Evolutionary conservation across 805 yeast species (phyloP), one percentile per base, ranked within the genome.

Genomic region (Nakazawaea wyomingensis): DNA sequence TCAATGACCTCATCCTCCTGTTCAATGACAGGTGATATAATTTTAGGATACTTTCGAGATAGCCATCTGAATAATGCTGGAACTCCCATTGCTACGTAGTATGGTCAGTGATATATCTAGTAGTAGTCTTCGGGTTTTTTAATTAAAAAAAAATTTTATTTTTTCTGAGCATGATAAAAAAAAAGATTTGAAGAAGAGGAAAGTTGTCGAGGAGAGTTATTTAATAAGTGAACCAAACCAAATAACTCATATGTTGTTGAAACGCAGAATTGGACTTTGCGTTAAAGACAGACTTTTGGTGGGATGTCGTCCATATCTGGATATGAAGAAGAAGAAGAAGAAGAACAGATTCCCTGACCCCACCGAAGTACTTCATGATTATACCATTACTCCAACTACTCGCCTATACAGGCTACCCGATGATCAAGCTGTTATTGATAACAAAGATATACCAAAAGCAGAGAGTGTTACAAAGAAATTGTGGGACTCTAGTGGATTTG

Each of bases 11-110:
- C 70, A 0, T 77, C 67, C 13, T 75, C 80, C 37, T 83, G 95
- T 55, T 89, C 96, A 4, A 86, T 54, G 5, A 88, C 97, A 0
- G 96, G 95, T 0, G 95, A 78, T 41, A 93, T 87, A 60, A 87
- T 91, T 66, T 91, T 90, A 10, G 99, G 98, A 56, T 89, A 93
- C 60, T 90, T 88, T 49, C 79, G 66, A 1, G 98, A 88, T 38
- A 93, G 71, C 98, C 99, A 93, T 68, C 99, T 76, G 66, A 89
- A 93, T 56, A 93, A 81, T 18, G 99, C 96, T 50, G 99, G 99
- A 51, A 93, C 99, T 71, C 99, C 96, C 93, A 85, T 85, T 26
- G 19, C 32, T 8, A 17, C 18, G 37, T 18, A 18, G 20, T 24
- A 13, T 13, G 8, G 17, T 9, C 11, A 24, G 8, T 3, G 27